Evolutionary conservation across 2,329 filamentous ascomycete species (phyloP), one percentile per base, ranked within the genome.

Genomic region (Colletotrichum melonis): DNA sequence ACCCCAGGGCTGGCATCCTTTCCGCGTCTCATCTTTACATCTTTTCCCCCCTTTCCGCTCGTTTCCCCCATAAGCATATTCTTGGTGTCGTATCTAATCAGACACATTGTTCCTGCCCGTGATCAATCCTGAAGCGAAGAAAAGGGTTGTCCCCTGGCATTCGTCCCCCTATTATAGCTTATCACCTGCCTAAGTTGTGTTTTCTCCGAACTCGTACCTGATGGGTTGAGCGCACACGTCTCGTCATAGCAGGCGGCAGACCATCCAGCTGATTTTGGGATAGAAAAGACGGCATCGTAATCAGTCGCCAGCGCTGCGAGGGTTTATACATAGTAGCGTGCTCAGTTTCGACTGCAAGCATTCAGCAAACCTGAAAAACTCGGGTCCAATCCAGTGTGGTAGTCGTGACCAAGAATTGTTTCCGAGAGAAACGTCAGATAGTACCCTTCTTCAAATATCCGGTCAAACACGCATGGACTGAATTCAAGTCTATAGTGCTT

Each of bases 1-100:
- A 49, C 42, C 55, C 66, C 52, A 66, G 35, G 35, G n/a, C 46
- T 28, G 28, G 46, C 42, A 14, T 32, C 46, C 46, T 64, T 52
- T 55, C 46, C 55, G 67, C 62, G 71, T 73, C 71, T 73, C 71
- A 71, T 71, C 67, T 71, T 71, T 63, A 32, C 55, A 49, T 66
- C 28, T 60, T 59, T 67, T 55, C 35, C 67, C 71, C n/a, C 57
- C 62, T 71, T 52, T 42, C 62, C 6, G 38, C 60, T 38, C 16
- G 14, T 9, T 5, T 30, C 26, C 42, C 55, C 60, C 56, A 57
- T 56, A 30, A n/a, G 19, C 26, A 28, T 22, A 22, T 19, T 56
- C 19, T 24, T 16, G 14, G 19, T 24, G 38, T 16, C 38, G 38
- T 42, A 8, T 42, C 7, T 42, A 24, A 12, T 12, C 19, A n/a